Base-by-base conservation (phyloP, 805 yeast species). In the Ogataea wickerhamii region DNA sequence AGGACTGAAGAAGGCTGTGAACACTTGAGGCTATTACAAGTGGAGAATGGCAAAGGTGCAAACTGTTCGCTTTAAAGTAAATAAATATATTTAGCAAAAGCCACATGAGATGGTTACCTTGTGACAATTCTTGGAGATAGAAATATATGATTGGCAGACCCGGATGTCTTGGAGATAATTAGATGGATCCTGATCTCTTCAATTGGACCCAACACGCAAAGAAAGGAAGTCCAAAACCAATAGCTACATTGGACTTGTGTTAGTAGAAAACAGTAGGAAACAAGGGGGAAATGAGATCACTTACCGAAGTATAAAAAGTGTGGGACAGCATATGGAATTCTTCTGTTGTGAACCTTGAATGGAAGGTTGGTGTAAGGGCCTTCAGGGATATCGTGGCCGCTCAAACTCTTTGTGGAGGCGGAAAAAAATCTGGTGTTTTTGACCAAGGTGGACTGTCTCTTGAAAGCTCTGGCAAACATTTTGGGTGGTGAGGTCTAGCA, bases 341-440 rank as follows among this genome's bases (percentile, higher is more conserved):
- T 84, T 76, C 95, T 88, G 78, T 81, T 74, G 76, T 87, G 88
- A 48, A 91, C 95, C 75, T 79, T 79, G 80, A 91, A 93, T 51
- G 98, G 98, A 48, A 91, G 61, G 78, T 93, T 91, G 58, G 83
- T 72, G 81, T 93, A 93, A 33, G 82, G 80, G 59, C 97, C 97
- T 55, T 79, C 78, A 60, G 74, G 80, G 67, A 77, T 84, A 14
- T 26, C 7, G 48, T 55, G 72, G 34, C 66, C 69, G 37, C 60
- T 46, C 26, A 50, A 39, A 41, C 38, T 63, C 53, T 70, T 61
- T 41, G 82, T 58, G 33, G 82, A 66, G 51, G 87, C 67, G 48
- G 81, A 67, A 62, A 80, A 80, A 27, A 67, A 57, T 64, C 83
- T 69, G 33, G 55, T 34, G 32, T 50, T 37, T 26, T 17, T 28